Base-by-base conservation (phyloP, 176 grass and related monocot genomes). In the Raddia guianensis region DNA sequence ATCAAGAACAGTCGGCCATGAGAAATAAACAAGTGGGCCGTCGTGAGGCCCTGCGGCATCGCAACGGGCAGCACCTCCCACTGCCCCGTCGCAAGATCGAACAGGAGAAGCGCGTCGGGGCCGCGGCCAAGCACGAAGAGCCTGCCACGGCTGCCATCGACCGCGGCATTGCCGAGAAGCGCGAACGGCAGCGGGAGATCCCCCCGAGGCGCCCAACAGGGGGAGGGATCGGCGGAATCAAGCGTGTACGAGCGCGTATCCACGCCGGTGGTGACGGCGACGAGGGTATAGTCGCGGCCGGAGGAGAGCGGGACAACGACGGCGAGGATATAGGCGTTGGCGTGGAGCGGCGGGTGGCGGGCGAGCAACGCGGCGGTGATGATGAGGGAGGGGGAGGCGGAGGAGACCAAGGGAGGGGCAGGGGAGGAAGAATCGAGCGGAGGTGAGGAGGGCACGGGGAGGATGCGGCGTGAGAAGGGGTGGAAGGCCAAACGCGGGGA, bases 41-140 rank as follows among this genome's bases (percentile, higher is more conserved):
- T 68, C 0, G 77, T 79, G 10, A 86, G 73, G 40, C 56, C 56
- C 9, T 27, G 58, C 5, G 90, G 90, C 72, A 92, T 79, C 46
- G 42, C 72, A 70, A 78, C 72, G 4, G 72, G 70, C 3, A 72
- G 13, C 34, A 69, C 16, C 11, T 9, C 64, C 90, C 84, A 89
- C 13, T 14, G 12, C 12, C 87, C 61, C 5, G 7, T 84, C 3
- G 5, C 35, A 8, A 84, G 75, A 73, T 89, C 66, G 49, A 89
- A 80, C 49, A 72, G 34, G 9, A 92, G 77, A 43, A 92, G 72
- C 12, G 77, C 66, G 63, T 89, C 90, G 0, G 90, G 81, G 0
- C 71, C 69, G 8, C 80, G 75, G 71, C 72, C 77, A 12, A 92
- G 90, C 53, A 89, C 87, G 19, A 84, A 89, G 58, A 92, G 45